Conservation (phyloP, 306 rosid species). For the Abrus pulchellus region DNA sequence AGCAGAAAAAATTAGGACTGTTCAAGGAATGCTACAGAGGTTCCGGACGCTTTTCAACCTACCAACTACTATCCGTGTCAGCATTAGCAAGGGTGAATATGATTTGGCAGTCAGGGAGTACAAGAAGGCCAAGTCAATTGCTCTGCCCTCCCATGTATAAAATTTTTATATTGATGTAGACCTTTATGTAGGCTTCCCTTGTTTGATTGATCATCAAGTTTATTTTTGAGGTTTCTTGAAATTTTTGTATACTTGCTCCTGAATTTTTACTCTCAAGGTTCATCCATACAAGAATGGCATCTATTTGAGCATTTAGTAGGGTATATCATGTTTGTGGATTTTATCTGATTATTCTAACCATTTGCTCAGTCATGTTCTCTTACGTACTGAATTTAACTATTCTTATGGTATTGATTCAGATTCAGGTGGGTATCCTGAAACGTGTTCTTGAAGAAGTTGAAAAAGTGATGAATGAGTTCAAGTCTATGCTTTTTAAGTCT, state of each 20-base stretch:
- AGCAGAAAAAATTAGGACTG: conserved; percentile 98
- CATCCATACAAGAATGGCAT: conserved; percentile 27
- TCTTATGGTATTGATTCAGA: conserved; percentile 47
- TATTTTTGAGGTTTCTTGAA: conserved; percentile 40
- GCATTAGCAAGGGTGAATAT: conserved; percentile 98
- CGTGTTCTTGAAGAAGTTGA: conserved; percentile 99
- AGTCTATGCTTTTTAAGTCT: conserved; percentile 90
- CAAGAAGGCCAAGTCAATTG: conserved; percentile 99
- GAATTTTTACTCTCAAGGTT: conserved; percentile 15
- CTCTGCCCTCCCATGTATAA: conserved; percentile 92
- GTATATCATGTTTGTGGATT: conserved; percentile 34
- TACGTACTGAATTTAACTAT: conserved; percentile 32
- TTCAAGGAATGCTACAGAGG: conserved; percentile 99
- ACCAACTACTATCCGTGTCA: conserved; percentile 93
- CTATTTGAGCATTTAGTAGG: conserved; percentile 37
- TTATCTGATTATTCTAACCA: conserved; percentile 31
- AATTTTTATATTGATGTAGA: conserved; percentile 41
- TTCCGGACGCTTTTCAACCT: conserved; percentile 93
- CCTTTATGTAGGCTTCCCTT: conserved; percentile 38
- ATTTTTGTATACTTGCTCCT: conserved; percentile 26
- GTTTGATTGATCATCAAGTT: conserved; percentile 40
- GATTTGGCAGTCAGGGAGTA: conserved; percentile 99
- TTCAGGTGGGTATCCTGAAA: conserved; percentile 95
- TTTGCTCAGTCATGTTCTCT: conserved; percentile 36
- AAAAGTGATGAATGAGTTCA: conserved; percentile 95